phyloP scores from a whole-genome alignment of 345 rosid genomes.

The Dipteronia dyeriana region DNA sequence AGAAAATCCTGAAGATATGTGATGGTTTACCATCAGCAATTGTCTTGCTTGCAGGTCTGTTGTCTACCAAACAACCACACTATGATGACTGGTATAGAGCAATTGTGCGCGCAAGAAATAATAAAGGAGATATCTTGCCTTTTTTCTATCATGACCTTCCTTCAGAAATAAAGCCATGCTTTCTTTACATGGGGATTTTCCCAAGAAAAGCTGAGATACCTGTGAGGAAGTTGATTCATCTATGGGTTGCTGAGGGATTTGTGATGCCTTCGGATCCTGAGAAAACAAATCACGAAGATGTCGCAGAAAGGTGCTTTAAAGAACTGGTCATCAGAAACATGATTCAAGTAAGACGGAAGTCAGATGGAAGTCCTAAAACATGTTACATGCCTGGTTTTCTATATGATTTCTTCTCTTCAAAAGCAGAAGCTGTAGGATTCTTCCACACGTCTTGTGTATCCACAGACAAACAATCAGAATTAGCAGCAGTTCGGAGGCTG shows the following conservation, averaged over 20 bases:
- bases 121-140: background rate
- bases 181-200: slow-evolving; percentile 40
- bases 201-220: slow-evolving; percentile 33
- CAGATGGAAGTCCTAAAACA: background rate
- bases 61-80: no score
- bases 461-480: no score
- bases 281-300: slow-evolving; percentile 9
- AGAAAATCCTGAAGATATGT: background rate
- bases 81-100: no score
- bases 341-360: no score
- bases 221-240: slow-evolving; percentile 31
- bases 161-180: slow-evolving; percentile 22
- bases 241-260: slow-evolving; percentile 46
- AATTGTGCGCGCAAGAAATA: no score
- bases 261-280: background rate
- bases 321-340: no score
- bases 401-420: slow-evolving; percentile 17
- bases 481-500: slow-evolving; percentile 16
- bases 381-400: slow-evolving; percentile 17
- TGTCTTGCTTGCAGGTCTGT: background rate
- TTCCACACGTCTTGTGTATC: slow-evolving; percentile 8
- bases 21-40: background rate
- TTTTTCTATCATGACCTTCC: slow-evolving; percentile 25
- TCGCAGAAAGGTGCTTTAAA: no score
- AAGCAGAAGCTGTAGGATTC: slow-evolving; percentile 15